Conservation (phyloP, 75 land plant genomes). For the Picea glauca region DNA sequence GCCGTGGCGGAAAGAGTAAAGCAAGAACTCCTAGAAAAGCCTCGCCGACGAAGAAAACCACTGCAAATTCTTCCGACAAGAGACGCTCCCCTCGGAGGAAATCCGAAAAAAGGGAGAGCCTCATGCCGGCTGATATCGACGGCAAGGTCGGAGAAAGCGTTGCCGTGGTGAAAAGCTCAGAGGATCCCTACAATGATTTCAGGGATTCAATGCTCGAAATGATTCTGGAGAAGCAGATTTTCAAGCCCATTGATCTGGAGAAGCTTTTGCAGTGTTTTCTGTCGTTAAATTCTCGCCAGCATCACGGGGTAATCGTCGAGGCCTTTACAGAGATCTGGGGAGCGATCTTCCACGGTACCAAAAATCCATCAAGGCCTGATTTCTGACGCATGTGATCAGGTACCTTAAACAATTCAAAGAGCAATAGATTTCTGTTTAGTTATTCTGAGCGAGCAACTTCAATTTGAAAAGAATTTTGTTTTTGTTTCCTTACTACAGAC, state of each 20-base stretch:
- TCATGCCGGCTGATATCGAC: too few species aligned
- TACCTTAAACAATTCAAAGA: too few species aligned
- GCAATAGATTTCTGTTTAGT: too few species aligned
- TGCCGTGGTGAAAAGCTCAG: conserved; percentile 51
- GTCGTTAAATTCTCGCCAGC: conserved; percentile 41
- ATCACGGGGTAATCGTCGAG: conserved; percentile 53
- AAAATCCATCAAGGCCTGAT: too few species aligned
- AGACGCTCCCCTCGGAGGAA: neutral
- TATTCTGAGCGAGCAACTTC: too few species aligned
- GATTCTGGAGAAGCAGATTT: conserved; percentile 60
- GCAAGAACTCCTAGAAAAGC: neutral
- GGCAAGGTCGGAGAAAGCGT: conserved; percentile 25
- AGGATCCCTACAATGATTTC: conserved; percentile 58
- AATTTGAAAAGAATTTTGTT: too few species aligned
- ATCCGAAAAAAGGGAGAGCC: neutral
- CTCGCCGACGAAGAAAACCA: neutral
- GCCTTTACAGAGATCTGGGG: conserved; percentile 65
- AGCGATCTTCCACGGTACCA: conserved; percentile 12
- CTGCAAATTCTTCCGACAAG: neutral
- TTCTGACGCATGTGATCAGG: too few species aligned
- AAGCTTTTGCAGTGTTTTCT: conserved; percentile 62
- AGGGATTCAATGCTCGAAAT: conserved; percentile 66
- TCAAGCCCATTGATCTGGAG: conserved; percentile 35
- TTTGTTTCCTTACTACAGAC: too few species aligned
- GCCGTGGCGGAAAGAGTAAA: neutral